These are phyloP conservation scores for Mucor sp. DNA, from an alignment of 371 early-diverging fungal genomes.

Conservation along the genomic window DNA sequence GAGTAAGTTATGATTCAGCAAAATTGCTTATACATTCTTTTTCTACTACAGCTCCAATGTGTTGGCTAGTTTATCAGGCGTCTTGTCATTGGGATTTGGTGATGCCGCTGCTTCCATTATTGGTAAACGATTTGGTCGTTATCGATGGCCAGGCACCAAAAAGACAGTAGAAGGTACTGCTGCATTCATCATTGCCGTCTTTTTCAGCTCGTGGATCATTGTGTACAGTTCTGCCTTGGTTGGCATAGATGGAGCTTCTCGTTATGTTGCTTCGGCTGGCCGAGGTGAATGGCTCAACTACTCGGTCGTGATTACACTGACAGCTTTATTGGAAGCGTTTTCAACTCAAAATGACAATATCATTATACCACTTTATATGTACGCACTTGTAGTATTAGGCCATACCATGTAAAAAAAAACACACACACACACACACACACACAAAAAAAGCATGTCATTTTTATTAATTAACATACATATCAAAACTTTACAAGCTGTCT, in stretches of 20 bases:
- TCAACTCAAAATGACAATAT: slow-evolving; percentile 81
- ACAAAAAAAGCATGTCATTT: no score
- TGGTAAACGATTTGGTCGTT: slow-evolving; percentile 75
- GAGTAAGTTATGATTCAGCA: no score
- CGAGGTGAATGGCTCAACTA: slow-evolving; percentile 27
- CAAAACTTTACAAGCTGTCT: slow-evolving; percentile 9
- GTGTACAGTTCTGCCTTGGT: slow-evolving; percentile 29
- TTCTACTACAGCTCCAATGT: slow-evolving; percentile 31
- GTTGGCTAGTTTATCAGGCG: slow-evolving; percentile 73
- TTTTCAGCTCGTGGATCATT: slow-evolving; percentile 47
- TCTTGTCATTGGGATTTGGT: slow-evolving; percentile 85
- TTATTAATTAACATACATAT: neutral
- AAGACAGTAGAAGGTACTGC: slow-evolving; percentile 91
- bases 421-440: neutral
- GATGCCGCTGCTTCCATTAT: slow-evolving; percentile 88
- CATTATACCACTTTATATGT: slow-evolving; percentile 71
- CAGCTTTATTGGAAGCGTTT: slow-evolving; percentile 57
- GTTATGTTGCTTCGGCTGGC: slow-evolving; percentile 24
- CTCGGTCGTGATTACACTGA: slow-evolving; percentile 25
- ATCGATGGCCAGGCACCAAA: slow-evolving; percentile 72
- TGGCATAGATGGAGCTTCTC: slow-evolving; percentile 25
- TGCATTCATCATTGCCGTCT: slow-evolving; percentile 72
- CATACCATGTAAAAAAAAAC: slow-evolving; percentile 4
- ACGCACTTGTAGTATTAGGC: slow-evolving; percentile 42
- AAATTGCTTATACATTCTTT: neutral